These are phyloP conservation scores for Rhynchosporium secalis DNA, from an alignment of 2,329 filamentous ascomycete species.

Conservation along the genomic window DNA sequence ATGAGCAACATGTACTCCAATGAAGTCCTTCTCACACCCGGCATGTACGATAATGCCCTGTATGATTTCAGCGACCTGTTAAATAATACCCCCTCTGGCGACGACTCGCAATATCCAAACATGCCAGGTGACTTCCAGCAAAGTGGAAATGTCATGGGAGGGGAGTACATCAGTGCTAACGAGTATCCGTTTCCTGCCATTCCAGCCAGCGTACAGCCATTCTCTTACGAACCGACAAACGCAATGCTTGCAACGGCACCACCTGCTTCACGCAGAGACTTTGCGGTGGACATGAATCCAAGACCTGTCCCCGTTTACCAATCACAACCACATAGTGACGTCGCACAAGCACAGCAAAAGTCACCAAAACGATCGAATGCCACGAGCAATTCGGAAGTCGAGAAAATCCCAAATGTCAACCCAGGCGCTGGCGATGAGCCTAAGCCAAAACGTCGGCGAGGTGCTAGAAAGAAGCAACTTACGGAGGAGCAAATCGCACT, in stretches of 20 bases:
- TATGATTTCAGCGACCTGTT: constrained; percentile 3
- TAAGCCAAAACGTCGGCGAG: constrained; percentile 5
- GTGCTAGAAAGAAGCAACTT: constrained; percentile 15
- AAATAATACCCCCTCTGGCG: not conserved
- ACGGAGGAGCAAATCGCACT: constrained; percentile 11
- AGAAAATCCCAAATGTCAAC: not conserved
- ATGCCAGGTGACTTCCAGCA: not conserved
- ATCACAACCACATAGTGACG: not conserved
- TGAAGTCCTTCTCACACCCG: not conserved
- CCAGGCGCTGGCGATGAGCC: not conserved
- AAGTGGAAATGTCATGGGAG: not conserved
- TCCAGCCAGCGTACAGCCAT: not conserved
- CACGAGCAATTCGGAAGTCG: not conserved
- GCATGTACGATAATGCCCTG: not conserved
- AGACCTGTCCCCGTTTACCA: not conserved
- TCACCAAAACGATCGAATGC: not conserved
- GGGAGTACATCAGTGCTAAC: not conserved
- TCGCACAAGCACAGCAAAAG: not conserved
- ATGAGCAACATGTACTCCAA: not conserved
- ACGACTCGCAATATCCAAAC: not conserved
- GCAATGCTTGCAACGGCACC: not conserved
- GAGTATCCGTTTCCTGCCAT: constrained; percentile 1
- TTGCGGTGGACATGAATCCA: not conserved
- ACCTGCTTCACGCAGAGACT: not conserved
- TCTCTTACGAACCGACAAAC: not conserved